Evolutionary conservation across 768 basidiomycete genomes (phyloP), one percentile per base, ranked within the genome.

Genomic region (Grammothele lineata): DNA sequence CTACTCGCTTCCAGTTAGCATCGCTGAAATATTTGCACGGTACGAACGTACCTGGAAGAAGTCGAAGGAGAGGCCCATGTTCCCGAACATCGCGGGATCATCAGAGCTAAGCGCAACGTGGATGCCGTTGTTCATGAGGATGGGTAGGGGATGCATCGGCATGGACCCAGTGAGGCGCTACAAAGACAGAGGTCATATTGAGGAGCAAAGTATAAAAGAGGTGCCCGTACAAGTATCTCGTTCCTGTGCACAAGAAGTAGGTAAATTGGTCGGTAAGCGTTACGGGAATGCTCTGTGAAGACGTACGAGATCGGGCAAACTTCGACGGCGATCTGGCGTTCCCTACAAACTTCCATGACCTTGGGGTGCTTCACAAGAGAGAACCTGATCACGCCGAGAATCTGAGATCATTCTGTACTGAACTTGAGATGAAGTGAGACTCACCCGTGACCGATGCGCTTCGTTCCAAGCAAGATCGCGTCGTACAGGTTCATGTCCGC

Each of bases 391-490:
- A 34, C 10, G 11, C 15, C 30, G 19, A 36, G 21, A 37, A 21
- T 43, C 25, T 37, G 12, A 27, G 18, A 4, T 14, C 2, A 30
- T 14, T 14, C 14, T 30, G 27, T 7, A 30, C 27, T 7, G 27
- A 7, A 7, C 27, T 14, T 30, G 8, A 35, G 12, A 24, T 14
- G 3, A 3, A 22, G n/a, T 17, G 15, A 12, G 7, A 45, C 64
- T 23, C 49, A 86, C 86, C 85, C 88, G 65, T 92, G 88, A 0
- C 88, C 88, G 45, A 90, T 90, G 18, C 87, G 77, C 59, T 81
- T 87, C 10, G 87, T 87, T 10, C 83, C 87, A 6, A 90, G 69
- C 32, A 89, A 66, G 41, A 91, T 79, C 5, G 87, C 87, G 59
- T 91, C 88, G 54, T 85, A 89, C 24, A 90, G 63, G 58, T 90